Base-by-base conservation (phyloP, 202 grass and related monocot genomes). In the Musa balbisiana region DNA sequence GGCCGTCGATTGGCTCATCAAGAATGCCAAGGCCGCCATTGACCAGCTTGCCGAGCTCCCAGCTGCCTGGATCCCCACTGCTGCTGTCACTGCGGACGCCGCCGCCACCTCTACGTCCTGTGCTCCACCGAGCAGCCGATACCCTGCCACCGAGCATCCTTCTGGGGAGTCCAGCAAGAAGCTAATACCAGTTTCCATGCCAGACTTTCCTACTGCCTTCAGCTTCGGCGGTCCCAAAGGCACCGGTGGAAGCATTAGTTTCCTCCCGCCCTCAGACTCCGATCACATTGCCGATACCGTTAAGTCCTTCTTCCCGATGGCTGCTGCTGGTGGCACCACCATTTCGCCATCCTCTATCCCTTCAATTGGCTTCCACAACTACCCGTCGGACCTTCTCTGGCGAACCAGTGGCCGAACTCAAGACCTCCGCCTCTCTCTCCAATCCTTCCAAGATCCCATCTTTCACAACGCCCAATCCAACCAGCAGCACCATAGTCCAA, bases 351-450 rank as follows among this genome's bases (percentile, higher is more conserved):
- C 83, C 11, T 83, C 86, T 26, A 78, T 82, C 21, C 85, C 85
- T 21, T 82, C 96, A 55, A 85, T 99, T 64, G 89, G 87, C 49
- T 98, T 98, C 79, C 91, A 94, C 49, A 80, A 55, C 79, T 98
- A 92, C 82, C 85, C 83, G 0, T 84, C 74, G 16, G 90, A 96
- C 78, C 85, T 92, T 19, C 15, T 92, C 67, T 87, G 85, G 62
- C 92, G 90, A 72, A 84, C 82, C 33, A 24, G 25, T 82, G 84
- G 81, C 71, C 88, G 89, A 64, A 87, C 75, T 79, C 91, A 99
- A 73, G 91, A 99, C 70, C 91, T 99, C 49, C 91, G 89, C 16
- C 82, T 99, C 22, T 95, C 95, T 2, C 89, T 99, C 75, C 95
- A 99, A 79, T 86, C 95, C 0, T 86, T 90, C 79, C 91, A 85